phyloP scores from a whole-genome alignment of 306 rosid genomes.

The Abrus pulchellus region DNA sequence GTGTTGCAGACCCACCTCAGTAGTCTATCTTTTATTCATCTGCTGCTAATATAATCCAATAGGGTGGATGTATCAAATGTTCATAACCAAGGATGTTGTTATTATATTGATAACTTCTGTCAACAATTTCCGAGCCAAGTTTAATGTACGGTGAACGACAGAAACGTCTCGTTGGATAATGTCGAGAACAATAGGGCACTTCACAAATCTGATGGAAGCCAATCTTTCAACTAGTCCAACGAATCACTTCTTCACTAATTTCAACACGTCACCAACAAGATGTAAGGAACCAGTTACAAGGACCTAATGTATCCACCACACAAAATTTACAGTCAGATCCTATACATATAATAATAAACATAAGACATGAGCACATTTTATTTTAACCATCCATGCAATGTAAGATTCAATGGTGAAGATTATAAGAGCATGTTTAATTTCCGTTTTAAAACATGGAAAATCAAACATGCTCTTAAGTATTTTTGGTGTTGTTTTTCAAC shows the following conservation, averaged over 20 bases:
- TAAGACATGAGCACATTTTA: not conserved
- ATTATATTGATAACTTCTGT: conserved; percentile 25
- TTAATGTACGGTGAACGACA: not conserved
- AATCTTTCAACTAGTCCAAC: conserved; percentile 39
- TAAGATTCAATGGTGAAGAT: not conserved
- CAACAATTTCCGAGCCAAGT: conserved; percentile 31
- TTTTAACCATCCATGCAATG: not conserved
- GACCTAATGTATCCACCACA: conserved; percentile 65
- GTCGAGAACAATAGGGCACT: not conserved
- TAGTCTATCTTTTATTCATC: conserved; percentile 14
- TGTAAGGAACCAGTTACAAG: conserved; percentile 94
- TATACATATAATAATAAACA: not conserved
- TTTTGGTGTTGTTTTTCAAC: not conserved
- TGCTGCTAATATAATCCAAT: conserved; percentile 36
- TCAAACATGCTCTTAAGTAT: not conserved
- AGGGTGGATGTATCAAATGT: not conserved
- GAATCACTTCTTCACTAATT: conserved; percentile 76
- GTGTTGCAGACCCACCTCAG: conserved; percentile 6
- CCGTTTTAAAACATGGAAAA: too few relatives aligned
- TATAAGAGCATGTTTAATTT: too few relatives aligned
- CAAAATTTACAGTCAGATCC: conserved; percentile 34
- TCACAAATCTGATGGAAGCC: conserved; percentile 20
- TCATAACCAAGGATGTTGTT: conserved; percentile 17
- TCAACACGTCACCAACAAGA: conserved; percentile 92
- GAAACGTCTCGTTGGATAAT: not conserved